These are phyloP conservation scores for Cinnamomum micranthum DNA, from an alignment of 164 flowering plant genomes.

Conservation along the genomic window DNA sequence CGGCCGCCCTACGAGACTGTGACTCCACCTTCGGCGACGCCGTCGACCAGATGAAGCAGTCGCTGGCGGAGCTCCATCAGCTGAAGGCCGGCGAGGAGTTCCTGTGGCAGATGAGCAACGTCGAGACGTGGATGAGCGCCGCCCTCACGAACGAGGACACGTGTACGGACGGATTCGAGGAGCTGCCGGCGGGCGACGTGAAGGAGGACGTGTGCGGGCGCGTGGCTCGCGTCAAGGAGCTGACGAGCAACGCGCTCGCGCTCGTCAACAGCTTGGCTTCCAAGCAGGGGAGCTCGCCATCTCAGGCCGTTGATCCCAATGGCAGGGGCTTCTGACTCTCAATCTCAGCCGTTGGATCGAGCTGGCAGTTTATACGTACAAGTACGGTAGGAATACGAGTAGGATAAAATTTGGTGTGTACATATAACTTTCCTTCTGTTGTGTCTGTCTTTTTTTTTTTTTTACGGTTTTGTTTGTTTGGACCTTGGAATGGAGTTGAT, in stretches of 20 bases:
- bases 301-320: not conserved
- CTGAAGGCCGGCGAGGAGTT: constrained; percentile 32
- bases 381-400: no score
- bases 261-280: constrained; percentile 54
- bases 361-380: not conserved
- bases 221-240: constrained; percentile 34
- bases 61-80: constrained; percentile 57
- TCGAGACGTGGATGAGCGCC: constrained; percentile 99
- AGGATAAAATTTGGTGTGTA: not conserved
- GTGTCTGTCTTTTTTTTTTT: no score
- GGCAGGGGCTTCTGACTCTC: constrained; percentile 5
- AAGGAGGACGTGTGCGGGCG: constrained; percentile 41
- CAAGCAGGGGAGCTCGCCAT: not conserved
- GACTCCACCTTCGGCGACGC: constrained; percentile 57
- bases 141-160: constrained; percentile 86
- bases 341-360: not conserved
- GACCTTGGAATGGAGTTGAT: not conserved
- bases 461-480: not conserved
- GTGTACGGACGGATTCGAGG: constrained; percentile 77
- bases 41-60: constrained; percentile 54
- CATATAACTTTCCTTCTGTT: not conserved
- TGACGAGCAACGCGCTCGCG: constrained; percentile 89
- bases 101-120: constrained; percentile 69
- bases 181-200: constrained; percentile 33
- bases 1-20: constrained; percentile 72